Evolutionary conservation across 805 yeast genomes (phyloP).

Genomic region (Starmera quercuum): DNA sequence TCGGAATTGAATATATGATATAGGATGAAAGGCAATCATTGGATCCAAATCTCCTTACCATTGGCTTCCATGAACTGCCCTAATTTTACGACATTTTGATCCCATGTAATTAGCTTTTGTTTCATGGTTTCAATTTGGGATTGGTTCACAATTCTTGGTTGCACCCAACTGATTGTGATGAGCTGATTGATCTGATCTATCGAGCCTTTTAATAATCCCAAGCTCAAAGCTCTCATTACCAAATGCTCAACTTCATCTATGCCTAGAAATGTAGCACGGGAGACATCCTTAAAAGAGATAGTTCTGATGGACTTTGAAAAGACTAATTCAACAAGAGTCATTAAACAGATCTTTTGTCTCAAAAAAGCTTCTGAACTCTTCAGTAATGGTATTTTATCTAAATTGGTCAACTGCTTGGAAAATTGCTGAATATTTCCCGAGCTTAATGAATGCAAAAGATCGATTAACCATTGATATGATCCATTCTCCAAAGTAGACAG

Average conservation of each 20-base stretch:
- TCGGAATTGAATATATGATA: neutral
- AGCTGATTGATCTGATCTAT: conserved; percentile 81
- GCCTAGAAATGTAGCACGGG: conserved; percentile 56
- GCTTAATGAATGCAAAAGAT: conserved; percentile 63
- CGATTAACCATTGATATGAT: conserved; percentile 62
- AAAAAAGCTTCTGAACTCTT: conserved; percentile 55
- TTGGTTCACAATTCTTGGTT: conserved; percentile 84
- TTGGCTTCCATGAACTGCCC: conserved; percentile 50
- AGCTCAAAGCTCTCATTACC: conserved; percentile 83
- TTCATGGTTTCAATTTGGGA: conserved; percentile 76
- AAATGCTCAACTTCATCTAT: conserved; percentile 75
- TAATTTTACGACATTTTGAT: conserved; percentile 58
- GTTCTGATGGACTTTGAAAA: conserved; percentile 73
- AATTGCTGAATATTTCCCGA: conserved; percentile 69
- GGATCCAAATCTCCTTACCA: conserved; percentile 63
- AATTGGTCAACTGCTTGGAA: conserved; percentile 38
- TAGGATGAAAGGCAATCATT: conserved; percentile 2
- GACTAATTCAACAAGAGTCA: conserved; percentile 84
- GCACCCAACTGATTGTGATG: conserved; percentile 87
- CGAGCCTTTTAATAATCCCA: conserved; percentile 78
- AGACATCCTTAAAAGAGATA: conserved; percentile 65
- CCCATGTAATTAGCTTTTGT: conserved; percentile 71
- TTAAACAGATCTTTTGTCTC: conserved; percentile 84
- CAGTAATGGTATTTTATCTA: conserved; percentile 46
- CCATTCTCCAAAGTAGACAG: conserved; percentile 41